These are phyloP conservation scores for Fragaria iinumae DNA, from an alignment of 306 rosid genomes.

Conservation along the genomic window DNA sequence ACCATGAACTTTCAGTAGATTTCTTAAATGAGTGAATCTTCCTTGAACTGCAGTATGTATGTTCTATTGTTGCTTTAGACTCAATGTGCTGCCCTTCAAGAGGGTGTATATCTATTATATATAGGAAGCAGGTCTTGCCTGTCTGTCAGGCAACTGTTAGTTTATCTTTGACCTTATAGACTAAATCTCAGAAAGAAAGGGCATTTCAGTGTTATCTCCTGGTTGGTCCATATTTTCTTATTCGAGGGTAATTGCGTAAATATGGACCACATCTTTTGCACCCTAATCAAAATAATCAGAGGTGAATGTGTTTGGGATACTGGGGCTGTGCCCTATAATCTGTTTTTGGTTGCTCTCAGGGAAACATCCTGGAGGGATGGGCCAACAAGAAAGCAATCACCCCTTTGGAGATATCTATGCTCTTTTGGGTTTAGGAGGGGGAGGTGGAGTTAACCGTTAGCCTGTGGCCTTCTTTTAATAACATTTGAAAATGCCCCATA, in stretches of 20 bases:
- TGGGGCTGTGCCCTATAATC: background rate
- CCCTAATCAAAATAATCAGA: background rate
- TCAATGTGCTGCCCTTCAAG: background rate
- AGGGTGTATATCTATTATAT: background rate
- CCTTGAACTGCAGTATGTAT: background rate
- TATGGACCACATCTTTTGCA: background rate
- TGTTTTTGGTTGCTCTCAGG: background rate
- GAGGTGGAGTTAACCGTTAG: background rate
- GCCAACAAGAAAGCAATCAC: background rate
- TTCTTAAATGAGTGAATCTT: background rate
- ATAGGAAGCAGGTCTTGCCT: background rate
- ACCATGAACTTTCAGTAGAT: background rate
- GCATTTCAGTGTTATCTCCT: background rate
- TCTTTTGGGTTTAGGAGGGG: background rate
- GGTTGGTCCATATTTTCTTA: background rate
- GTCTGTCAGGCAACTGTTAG: background rate
- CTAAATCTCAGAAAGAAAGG: background rate
- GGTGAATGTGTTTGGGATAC: background rate
- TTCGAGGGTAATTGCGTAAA: background rate
- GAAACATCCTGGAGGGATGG: background rate
- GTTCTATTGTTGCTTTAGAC: background rate
- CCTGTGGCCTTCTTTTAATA: background rate
- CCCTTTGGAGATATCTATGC: background rate
- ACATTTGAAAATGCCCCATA: background rate
- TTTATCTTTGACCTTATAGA: background rate